Percentiles rank a stretch among this genome's conserved stretches.
phyloP scores from a whole-genome alignment of 2,329 filamentous ascomycete species.

The Stagonosporopsis vannaccii region DNA sequence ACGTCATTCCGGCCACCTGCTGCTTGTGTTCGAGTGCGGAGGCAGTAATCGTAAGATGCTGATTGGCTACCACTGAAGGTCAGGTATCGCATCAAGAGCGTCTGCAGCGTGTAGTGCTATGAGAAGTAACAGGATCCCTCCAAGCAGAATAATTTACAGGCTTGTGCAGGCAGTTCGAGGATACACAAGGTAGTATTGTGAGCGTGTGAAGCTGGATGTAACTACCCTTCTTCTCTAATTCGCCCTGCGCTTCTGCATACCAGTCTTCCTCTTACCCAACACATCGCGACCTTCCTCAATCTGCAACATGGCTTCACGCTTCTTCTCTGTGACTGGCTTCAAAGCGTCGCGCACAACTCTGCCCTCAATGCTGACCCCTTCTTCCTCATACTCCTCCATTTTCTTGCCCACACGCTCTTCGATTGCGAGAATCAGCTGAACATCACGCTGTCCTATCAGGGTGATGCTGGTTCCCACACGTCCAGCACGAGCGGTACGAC shows the following conservation, averaged over 20 bases:
- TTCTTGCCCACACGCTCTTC: slow-evolving; percentile 80
- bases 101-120: background rate
- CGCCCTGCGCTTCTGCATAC: slow-evolving; percentile 42
- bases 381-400: slow-evolving; percentile 86
- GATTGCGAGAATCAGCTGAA: slow-evolving; percentile 88
- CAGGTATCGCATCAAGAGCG: background rate
- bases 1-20: background rate
- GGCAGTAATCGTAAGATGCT: slow-evolving; percentile 3
- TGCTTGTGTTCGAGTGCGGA: background rate
- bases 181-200: background rate
- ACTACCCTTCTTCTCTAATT: slow-evolving; percentile 2
- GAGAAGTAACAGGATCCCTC: background rate
- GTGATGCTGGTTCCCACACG: slow-evolving; percentile 82
- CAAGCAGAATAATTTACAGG: background rate
- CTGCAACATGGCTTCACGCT: slow-evolving; percentile 86
- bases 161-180: background rate
- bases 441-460: slow-evolving; percentile 91
- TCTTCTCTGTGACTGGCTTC: slow-evolving; percentile 94
- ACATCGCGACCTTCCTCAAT: slow-evolving; percentile 94
- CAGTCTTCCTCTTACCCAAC: slow-evolving; percentile 74
- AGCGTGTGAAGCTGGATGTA: too few species aligned
- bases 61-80: background rate
- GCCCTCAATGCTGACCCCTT: slow-evolving; percentile 92
- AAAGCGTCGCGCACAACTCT: slow-evolving; percentile 84
- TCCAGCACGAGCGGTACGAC: slow-evolving; percentile 92